These are phyloP conservation scores for Aspergillus unguis DNA, from an alignment of 2,329 filamentous ascomycete genomes.

Conservation along the genomic window DNA sequence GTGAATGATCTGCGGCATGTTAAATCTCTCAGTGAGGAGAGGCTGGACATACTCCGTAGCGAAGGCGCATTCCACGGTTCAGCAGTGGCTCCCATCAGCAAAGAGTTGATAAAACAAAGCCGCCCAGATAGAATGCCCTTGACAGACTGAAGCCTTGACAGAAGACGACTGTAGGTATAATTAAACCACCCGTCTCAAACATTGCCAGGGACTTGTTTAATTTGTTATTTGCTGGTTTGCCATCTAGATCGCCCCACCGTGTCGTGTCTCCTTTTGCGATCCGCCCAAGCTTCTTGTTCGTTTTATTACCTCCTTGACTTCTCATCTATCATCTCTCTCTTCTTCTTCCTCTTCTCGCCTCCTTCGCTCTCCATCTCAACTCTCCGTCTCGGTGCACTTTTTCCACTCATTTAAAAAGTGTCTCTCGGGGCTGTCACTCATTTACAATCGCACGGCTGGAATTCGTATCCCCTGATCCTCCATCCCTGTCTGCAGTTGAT, in stretches of 20 bases:
- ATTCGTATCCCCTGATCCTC: constrained; percentile 12
- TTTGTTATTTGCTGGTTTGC: too few relatives aligned
- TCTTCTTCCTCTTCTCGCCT: constrained; percentile 2
- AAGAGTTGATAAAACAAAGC: neutral
- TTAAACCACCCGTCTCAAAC: too few relatives aligned
- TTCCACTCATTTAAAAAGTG: constrained; percentile 32
- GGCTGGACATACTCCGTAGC: too few relatives aligned
- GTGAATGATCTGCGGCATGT: constrained; percentile 1
- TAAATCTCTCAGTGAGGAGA: constrained; percentile 2
- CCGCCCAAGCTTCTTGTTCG: constrained; percentile 18
- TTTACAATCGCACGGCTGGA: constrained; percentile 22
- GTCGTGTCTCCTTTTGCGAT: constrained; percentile 10
- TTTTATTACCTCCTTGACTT: constrained; percentile 12
- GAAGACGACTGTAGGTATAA: too few relatives aligned
- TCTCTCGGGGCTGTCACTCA: constrained; percentile 32
- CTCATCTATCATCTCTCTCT: constrained; percentile 16
- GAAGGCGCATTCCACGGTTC: neutral
- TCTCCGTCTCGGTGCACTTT: constrained; percentile 22
- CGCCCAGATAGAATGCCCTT: neutral
- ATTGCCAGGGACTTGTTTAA: too few relatives aligned
- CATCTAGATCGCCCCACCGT: neutral
- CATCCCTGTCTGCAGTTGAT: constrained; percentile 30
- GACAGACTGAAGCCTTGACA: too few relatives aligned
- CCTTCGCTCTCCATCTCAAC: constrained; percentile 6
- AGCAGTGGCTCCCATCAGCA: neutral